Base-by-base conservation (phyloP, 148 eudicot genomes). In the Fallopia convolvulus region DNA sequence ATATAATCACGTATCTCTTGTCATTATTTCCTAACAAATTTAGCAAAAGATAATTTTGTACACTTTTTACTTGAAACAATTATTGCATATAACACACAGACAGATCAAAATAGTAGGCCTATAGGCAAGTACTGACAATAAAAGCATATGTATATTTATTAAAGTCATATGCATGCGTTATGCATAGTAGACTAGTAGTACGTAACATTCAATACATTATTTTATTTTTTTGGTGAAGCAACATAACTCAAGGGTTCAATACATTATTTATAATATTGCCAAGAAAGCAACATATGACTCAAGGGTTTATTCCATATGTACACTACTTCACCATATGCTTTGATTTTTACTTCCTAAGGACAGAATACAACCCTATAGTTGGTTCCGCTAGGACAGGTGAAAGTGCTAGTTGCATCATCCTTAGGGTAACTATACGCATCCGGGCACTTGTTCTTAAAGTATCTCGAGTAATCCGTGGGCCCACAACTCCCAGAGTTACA, bases 391-490 rank as follows among this genome's bases (percentile, higher is more conserved):
- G 83, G 81, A 21, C 85, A 83, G 71, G 84, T 63, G 12, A 82
- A 84, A 9, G 84, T 82, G 77, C 81, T 81, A 0, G 77, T 74
- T 0, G 55, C 26, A 75, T 84, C 84, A 75, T 82, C 87, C 13
- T 84, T 73, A 1, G 87, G 84, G 77, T 74, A 82, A 13, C 87
- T 84, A 14, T 82, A 84, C 56, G 87, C 84, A 77, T 84, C 84
- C 2, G 83, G 84, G 74, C 87, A 82, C 71, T 58, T 53, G 0
- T 21, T 12, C 79, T 84, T 84, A 55, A 80, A 84, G n/a, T 77
- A 82, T 23, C 78, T 49, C 0, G 87, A 84, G 30, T 23, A 74
- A 8, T 6, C 39, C 7, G 83, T 79, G 2, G 82, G 78, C 9
- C 79, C 79, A 63, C 87, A 84, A 0, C 80, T 68, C 53, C 84